Evolutionary conservation across 1,139 yeast species (phyloP).

Genomic region (Pneumocystis canis): DNA sequence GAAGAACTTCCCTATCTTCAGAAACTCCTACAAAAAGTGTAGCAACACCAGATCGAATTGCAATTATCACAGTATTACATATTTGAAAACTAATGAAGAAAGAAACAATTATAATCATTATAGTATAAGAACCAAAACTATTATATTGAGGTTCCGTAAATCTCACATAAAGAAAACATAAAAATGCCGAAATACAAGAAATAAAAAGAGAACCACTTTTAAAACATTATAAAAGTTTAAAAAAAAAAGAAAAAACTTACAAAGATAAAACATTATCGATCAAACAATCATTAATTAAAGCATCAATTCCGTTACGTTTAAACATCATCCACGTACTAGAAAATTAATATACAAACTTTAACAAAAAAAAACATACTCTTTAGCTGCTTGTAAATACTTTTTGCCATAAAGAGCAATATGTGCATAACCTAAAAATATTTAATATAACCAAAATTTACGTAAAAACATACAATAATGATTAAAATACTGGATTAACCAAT

Average conservation of each 20-base stretch:
- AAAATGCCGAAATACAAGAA: slow-evolving; percentile 52
- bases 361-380: slow-evolving; percentile 27
- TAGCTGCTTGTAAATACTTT: slow-evolving; percentile 58
- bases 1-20: slow-evolving; percentile 1
- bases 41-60: slow-evolving; percentile 67
- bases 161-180: slow-evolving; percentile 56
- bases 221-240: slow-evolving; percentile 2
- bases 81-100: slow-evolving; percentile 68
- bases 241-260: slow-evolving; percentile 4
- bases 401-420: slow-evolving; percentile 80
- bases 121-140: slow-evolving; percentile 48
- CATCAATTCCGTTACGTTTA: slow-evolving; percentile 71
- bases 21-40: slow-evolving; percentile 41
- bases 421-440: slow-evolving; percentile 45
- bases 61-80: slow-evolving; percentile 54
- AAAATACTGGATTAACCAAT: slow-evolving; percentile 73
- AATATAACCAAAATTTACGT: neutral
- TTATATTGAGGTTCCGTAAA: slow-evolving; percentile 64
- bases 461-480: slow-evolving; percentile 42
- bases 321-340: slow-evolving; percentile 52
- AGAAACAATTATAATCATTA: slow-evolving; percentile 64
- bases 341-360: neutral
- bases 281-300: slow-evolving; percentile 69
- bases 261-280: slow-evolving; percentile 55
- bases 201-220: slow-evolving; percentile 51